Base-by-base conservation (phyloP, 129 eudicot genomes). In the Flaveria brownii region DNA sequence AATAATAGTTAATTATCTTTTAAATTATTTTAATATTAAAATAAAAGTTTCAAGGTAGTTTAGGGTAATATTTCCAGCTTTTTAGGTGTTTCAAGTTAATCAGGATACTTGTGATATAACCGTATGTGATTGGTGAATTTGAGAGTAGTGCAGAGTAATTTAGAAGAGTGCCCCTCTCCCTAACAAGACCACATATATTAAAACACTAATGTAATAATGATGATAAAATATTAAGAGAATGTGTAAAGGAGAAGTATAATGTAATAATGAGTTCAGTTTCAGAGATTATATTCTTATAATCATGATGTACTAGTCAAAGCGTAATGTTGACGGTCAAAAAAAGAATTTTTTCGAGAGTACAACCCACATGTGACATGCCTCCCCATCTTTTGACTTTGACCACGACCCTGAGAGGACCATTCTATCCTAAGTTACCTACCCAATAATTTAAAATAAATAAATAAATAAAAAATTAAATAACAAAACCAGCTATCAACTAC, bases 311-410 rank as follows among this genome's bases (percentile, higher is more conserved):
- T 28, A 45, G 82, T 78, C 82, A 78, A 78, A 59, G 81, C 5
- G 77, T 47, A 59, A 45, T 60, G 82, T 78, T 17, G 54, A 71
- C 72, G 77, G 82, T 78, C 77, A 78, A 71, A 18, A 70, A 30
- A 70, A 71, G 17, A 12, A 42, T 78, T 71, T 60, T 39, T 63
- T 78, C 33, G 82, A 60, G 60, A 71, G 82, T 78, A 78, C 77
- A 71, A 70, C 73, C 55, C 74, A 78, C 72, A 78, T 54, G 17
- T 5, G 5, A 15, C 17, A 45, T 78, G 81, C 70, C 23, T 78
- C 76, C 82, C 71, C 45, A 25, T 78, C 15, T 63, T n/a, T 50
- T 78, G 61, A 78, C 77, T 78, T 78, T 78, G 77, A 78, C 82
- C 71, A 14, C 25, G 28, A 33, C 36, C 75, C 49, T 6, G 5